Percentiles rank a stretch among this genome's conserved stretches.
phyloP scores from a whole-genome alignment of 2,329 filamentous ascomycete species.

The Cercospora zeina region DNA sequence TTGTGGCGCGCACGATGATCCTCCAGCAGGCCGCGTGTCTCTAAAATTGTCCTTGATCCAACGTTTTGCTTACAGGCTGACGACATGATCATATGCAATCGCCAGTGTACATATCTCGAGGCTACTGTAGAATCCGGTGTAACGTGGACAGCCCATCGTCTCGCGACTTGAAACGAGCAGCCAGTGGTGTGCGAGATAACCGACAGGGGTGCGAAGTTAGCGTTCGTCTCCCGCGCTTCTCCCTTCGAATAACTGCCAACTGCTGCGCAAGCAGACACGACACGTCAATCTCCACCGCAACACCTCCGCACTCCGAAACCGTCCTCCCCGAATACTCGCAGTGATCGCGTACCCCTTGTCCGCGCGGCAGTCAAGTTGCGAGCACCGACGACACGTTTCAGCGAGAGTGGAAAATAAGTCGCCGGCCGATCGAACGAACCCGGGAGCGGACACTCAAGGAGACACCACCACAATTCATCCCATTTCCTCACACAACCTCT shows the following conservation, averaged over 20 bases:
- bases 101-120: background rate
- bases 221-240: conserved; percentile 9
- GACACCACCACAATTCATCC: background rate
- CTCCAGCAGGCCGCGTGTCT: conserved; percentile 2
- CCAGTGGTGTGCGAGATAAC: background rate
- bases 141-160: background rate
- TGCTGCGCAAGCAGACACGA: conserved; percentile 3
- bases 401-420: conserved; percentile 15
- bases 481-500: background rate
- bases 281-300: conserved; percentile 2
- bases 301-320: background rate
- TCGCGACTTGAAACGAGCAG: background rate
- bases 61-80: background rate
- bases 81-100: background rate
- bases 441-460: background rate
- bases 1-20: background rate
- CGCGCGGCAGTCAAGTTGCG: background rate
- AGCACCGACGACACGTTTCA: conserved; percentile 23
- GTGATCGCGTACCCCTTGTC: too few relatives aligned
- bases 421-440: conserved; percentile 1
- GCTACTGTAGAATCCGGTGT: background rate
- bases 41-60: background rate
- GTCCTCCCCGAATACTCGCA: background rate
- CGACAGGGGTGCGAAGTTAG: background rate
- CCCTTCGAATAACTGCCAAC: conserved; percentile 3